Conservation (phyloP, 192 early-diverging fungal species). For the Coemansia sp. region DNA sequence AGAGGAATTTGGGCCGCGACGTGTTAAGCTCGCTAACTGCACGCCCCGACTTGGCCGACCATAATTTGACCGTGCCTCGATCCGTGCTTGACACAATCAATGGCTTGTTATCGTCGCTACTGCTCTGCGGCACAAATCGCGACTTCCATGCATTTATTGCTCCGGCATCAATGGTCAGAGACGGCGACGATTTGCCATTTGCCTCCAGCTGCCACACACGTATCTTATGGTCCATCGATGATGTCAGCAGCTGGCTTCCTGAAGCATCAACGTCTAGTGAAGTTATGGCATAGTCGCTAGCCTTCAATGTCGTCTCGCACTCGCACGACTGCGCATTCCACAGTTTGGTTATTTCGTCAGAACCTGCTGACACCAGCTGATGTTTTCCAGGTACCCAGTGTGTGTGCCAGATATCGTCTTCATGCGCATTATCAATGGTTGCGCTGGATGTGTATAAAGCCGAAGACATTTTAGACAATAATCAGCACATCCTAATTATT, state of each 20-base stretch:
- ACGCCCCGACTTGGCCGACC: constrained; percentile 25
- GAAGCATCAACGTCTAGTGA: constrained; percentile 43
- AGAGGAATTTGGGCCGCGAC: constrained; percentile 43
- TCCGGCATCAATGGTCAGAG: constrained; percentile 28
- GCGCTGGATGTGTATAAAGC: constrained; percentile 36
- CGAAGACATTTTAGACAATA: constrained; percentile 38
- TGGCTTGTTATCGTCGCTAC: constrained; percentile 2
- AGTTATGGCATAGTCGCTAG: constrained; percentile 43
- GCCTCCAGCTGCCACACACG: constrained; percentile 36
- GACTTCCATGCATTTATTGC: constrained; percentile 46
- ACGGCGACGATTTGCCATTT: constrained; percentile 8
- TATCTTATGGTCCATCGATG: constrained; percentile 51
- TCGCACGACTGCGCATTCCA: constrained; percentile 47
- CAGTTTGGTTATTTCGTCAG: constrained; percentile 41
- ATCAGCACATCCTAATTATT: too few species aligned
- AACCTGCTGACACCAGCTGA: constrained; percentile 38
- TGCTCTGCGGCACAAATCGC: constrained; percentile 26
- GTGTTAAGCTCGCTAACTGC: constrained; percentile 43
- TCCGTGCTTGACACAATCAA: constrained; percentile 41
- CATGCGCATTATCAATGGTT: constrained; percentile 39
- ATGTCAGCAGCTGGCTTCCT: constrained; percentile 39
- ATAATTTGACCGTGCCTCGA: constrained; percentile 37
- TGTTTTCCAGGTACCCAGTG: constrained; percentile 46
- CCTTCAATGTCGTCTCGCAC: constrained; percentile 19
- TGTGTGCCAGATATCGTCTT: constrained; percentile 48